Conservation (phyloP, 1,284 basidiomycete species). For the Fomitopsis pinicola region DNA sequence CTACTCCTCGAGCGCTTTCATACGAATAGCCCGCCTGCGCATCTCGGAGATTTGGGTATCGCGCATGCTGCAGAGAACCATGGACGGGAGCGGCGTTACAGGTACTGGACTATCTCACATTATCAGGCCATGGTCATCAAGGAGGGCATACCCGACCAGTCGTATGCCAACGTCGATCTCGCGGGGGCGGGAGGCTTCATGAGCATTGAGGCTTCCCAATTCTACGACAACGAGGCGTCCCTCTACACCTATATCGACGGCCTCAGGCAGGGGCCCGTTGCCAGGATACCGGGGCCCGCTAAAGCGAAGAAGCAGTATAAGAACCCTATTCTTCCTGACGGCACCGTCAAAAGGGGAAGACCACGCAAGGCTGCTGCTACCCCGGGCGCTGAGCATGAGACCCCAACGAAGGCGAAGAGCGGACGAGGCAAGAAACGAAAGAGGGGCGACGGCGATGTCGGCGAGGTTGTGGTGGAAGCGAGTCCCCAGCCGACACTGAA, state of each 20-base stretch:
- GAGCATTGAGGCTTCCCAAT: constrained; percentile 35
- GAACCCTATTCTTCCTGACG: constrained; percentile 24
- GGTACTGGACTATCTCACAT: constrained; percentile 68
- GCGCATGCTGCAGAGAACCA: constrained; percentile 67
- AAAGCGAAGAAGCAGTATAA: constrained; percentile 18
- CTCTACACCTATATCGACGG: constrained; percentile 46
- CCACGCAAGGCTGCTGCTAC: constrained; percentile 16
- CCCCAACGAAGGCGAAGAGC: constrained; percentile 1
- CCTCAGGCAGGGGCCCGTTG: constrained; percentile 29
- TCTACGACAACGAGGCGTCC: constrained; percentile 45
- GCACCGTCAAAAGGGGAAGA: constrained; percentile 25
- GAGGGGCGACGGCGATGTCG: constrained; percentile 13
- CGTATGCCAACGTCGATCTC: constrained; percentile 43
- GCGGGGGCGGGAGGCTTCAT: constrained; percentile 51
- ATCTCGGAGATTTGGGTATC: constrained; percentile 66
- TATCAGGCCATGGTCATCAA: constrained; percentile 51
- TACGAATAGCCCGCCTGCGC: constrained; percentile 56
- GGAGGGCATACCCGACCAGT: constrained; percentile 53
- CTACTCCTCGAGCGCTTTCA: constrained; percentile 67
- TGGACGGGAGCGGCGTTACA: constrained; percentile 76
- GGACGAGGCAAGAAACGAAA: constrained; percentile 25
- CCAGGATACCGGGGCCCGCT: constrained; percentile 11
- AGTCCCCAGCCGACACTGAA: constrained; percentile 25
- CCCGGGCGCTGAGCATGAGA: constrained; percentile 4
- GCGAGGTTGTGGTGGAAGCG: constrained; percentile 14